Percentiles rank a stretch among this genome's conserved stretches.
Evolutionary conservation across 257 asterid species (phyloP).

Genomic region (Capsicum baccatum): DNA sequence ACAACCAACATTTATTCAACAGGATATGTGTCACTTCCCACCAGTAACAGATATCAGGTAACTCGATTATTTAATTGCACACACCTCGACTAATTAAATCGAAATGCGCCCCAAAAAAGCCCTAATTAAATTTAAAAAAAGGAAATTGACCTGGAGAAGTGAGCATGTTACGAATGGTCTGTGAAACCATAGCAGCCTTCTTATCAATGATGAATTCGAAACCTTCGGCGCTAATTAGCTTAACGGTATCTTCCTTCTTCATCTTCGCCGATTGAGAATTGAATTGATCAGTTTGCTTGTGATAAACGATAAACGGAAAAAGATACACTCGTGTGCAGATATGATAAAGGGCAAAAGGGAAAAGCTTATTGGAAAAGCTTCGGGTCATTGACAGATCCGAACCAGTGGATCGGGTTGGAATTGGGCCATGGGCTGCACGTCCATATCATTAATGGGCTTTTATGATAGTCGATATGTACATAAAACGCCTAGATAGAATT

Average conservation of each 20-base stretch:
- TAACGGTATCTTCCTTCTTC: conserved; percentile 86
- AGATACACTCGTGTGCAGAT: conserved; percentile 3
- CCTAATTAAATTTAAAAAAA: neutral
- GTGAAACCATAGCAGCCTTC: conserved; percentile 98
- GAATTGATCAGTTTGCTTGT: conserved; percentile 11
- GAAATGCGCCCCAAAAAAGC: neutral
- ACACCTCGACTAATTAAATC: neutral
- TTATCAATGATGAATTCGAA: conserved; percentile 86
- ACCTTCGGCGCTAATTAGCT: conserved; percentile 94
- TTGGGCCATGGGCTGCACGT: neutral
- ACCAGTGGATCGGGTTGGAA: neutral
- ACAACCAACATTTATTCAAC: neutral
- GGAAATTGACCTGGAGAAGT: conserved; percentile 83
- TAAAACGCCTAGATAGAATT: too few relatives aligned
- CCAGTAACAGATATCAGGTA: too few relatives aligned
- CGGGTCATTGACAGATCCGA: neutral
- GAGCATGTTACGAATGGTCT: conserved; percentile 99
- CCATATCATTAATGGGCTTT: neutral
- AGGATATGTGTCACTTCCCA: too few relatives aligned
- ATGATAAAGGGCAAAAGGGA: neutral
- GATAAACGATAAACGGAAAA: neutral
- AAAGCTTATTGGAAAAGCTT: neutral
- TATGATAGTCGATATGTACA: too few relatives aligned
- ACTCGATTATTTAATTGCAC: too few relatives aligned
- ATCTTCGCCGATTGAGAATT: conserved; percentile 32